A percentile compares a stretch with the other conserved stretches of the same genome.
Conservation (phyloP, 208 protist species). For the Leishmania major region DNA sequence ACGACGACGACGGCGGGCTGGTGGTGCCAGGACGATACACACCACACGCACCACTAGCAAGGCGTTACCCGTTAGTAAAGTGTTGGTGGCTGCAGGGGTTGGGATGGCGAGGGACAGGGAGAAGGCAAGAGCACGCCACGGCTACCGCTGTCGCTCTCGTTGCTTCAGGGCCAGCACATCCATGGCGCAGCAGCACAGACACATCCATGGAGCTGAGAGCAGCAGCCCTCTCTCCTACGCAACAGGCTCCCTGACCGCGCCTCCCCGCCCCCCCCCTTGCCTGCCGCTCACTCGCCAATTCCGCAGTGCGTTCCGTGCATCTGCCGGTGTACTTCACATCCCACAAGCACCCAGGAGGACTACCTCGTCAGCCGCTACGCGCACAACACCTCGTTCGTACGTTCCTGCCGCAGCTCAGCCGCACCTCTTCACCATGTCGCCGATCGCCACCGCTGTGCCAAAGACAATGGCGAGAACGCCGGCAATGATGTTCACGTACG, state of each 20-base stretch:
- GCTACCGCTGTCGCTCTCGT: not conserved
- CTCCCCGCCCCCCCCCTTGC: no score
- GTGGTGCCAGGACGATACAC: not conserved
- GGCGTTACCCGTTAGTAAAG: no score
- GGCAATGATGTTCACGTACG: conserved; percentile 49
- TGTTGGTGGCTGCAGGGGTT: no score
- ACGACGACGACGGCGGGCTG: not conserved
- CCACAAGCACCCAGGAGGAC: no score
- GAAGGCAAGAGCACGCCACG: not conserved
- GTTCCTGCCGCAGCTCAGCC: not conserved
- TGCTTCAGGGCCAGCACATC: not conserved
- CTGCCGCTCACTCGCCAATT: no score
- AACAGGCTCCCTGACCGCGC: not conserved
- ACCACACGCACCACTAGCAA: not conserved
- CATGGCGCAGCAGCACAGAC: no score
- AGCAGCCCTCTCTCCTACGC: not conserved
- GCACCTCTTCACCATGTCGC: conserved; percentile 28
- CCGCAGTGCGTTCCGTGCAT: no score
- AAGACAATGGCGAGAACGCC: conserved; percentile 67
- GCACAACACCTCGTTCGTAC: not conserved
- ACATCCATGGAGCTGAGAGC: no score
- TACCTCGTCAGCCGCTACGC: not conserved
- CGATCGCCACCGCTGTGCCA: conserved; percentile 48
- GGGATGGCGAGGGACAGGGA: not conserved
- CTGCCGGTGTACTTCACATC: no score